These are phyloP conservation scores for Penstemon davidsonii DNA, from an alignment of 257 asterid genomes.

Conservation along the genomic window DNA sequence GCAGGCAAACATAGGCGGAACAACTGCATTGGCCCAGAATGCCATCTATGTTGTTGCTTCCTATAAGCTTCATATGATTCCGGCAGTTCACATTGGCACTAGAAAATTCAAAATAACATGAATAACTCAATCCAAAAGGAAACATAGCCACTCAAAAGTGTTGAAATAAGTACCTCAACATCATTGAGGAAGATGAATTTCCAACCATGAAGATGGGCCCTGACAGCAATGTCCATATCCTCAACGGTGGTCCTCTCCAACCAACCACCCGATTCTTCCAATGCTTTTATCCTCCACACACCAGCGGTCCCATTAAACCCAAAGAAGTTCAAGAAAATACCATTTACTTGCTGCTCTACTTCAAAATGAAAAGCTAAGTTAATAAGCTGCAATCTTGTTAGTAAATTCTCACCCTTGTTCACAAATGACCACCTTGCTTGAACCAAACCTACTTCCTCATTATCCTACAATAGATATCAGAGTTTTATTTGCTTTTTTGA, in stretches of 20 bases:
- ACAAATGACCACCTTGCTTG: constrained; percentile 98
- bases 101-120: constrained; percentile 16
- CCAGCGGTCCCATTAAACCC: constrained; percentile 99
- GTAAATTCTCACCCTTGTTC: constrained; percentile 86
- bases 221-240: constrained; percentile 98
- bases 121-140: constrained; percentile 5
- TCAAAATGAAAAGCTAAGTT: constrained; percentile 96
- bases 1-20: constrained; percentile 94
- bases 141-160: not conserved
- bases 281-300: constrained; percentile 91
- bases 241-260: constrained; percentile 94
- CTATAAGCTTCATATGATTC: constrained; percentile 94
- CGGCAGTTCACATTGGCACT: constrained; percentile 95
- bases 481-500: not conserved
- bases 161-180: constrained; percentile 60
- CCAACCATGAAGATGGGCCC: constrained; percentile 98
- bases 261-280: constrained; percentile 98
- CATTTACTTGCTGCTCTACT: constrained; percentile 96
- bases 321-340: constrained; percentile 78
- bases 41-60: constrained; percentile 98
- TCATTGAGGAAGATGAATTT: constrained; percentile 88
- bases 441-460: constrained; percentile 87
- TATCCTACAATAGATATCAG: constrained; percentile 57
- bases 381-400: constrained; percentile 80
- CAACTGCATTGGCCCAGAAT: constrained; percentile 98